Evolutionary conservation across 148 eudicot species (phyloP).

Genomic region (Salicornia ramosissima): DNA sequence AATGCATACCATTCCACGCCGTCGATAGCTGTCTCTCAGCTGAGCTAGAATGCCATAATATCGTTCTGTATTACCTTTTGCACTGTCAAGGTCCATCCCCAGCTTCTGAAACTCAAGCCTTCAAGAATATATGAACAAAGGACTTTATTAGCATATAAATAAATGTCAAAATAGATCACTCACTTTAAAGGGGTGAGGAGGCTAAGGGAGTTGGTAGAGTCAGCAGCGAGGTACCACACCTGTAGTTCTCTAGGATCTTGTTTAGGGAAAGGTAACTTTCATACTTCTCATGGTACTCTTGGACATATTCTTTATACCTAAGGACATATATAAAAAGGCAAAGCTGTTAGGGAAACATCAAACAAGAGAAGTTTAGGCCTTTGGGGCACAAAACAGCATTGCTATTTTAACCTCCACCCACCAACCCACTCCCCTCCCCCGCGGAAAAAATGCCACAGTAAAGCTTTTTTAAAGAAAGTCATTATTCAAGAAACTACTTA

Average conservation of each 20-base stretch:
- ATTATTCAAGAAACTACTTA: conserved; percentile 37
- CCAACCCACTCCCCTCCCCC: too few relatives aligned
- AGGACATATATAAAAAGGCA: conserved; percentile 15
- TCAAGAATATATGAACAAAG: conserved; percentile 4
- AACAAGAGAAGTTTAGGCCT: neutral
- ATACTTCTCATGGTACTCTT: conserved; percentile 85
- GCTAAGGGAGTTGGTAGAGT: neutral
- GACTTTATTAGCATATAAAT: neutral
- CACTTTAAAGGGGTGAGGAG: neutral
- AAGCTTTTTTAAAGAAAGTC: conserved; percentile 4
- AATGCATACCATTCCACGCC: conserved; percentile 68
- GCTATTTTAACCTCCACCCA: neutral
- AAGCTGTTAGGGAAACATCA: neutral
- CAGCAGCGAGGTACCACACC: conserved; percentile 31
- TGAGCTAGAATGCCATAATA: conserved; percentile 54
- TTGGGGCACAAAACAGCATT: too few relatives aligned
- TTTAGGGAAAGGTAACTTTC: conserved; percentile 65
- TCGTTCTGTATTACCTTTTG: conserved; percentile 61
- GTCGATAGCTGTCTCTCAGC: conserved; percentile 69
- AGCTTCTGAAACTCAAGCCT: conserved; percentile 68
- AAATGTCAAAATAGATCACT: neutral
- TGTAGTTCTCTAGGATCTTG: conserved; percentile 66
- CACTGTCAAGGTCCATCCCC: conserved; percentile 71
- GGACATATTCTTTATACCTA: conserved; percentile 78
- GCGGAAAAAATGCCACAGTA: neutral